Base-by-base conservation (phyloP, 306 rosid species). In the Comarum palustre region DNA sequence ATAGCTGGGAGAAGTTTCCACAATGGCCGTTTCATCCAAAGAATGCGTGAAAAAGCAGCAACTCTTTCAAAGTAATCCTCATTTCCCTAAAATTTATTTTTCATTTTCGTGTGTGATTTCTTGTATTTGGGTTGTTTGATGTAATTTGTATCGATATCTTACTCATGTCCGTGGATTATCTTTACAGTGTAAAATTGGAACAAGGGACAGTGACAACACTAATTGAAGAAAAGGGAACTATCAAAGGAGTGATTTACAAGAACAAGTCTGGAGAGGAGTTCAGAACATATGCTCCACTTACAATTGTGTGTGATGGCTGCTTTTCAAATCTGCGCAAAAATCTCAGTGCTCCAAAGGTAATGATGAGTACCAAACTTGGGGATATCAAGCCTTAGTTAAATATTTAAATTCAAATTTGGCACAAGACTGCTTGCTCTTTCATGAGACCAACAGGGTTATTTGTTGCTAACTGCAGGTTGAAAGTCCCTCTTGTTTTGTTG, bases 1-100 rank as follows among this genome's bases (percentile, higher is more conserved):
- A 59, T 88, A 10, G 81, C 87, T 38, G 92, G 92, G 25, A 86
- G 79, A 82, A 78, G 90, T 74, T 88, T 88, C 79, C 88, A 88
- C 65, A 82, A 83, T 67, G 90, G 92, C 1, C 87, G 85, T 69
- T 88, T 85, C 84, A 80, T 88, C 12, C 92, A 86, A 48, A 82
- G 75, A 76, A 74, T 83, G 86, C 50, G 90, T 55, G 66, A 85
- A 78, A 88, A 86, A 72, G 87, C 85, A 39, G 69, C 87, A 45
- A 71, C 85, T 52, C 84, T 76, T 48, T 77, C 84, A 24, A 84
- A 80, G 90, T 86, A 77, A 17, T 34, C 41, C 15, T 77, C 51
- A 42, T 70, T 12, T 42, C 50, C 55, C 45, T 39, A 5, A 62
- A 38, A 54, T 60, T 0, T 10, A 27, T 20, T n/a, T 7, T 11